Evolutionary conservation across 257 asterid genomes (phyloP), one percentile per base, ranked within the genome.

Genomic region (Eucommia ulmoides): DNA sequence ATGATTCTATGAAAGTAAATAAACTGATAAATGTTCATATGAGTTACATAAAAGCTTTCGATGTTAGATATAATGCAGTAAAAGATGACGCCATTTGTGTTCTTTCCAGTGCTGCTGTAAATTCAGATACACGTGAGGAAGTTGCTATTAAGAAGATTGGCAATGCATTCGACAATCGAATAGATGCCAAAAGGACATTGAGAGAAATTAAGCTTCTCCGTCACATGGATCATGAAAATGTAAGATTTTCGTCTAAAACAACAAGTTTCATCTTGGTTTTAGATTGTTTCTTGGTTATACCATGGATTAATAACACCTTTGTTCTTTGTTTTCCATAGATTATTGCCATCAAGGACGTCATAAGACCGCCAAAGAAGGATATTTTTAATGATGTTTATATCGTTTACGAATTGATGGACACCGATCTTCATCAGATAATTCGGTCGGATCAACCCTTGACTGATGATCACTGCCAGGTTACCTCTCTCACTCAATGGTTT

Each of bases 371-470:
- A 8, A 68, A 54, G 55, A 73, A 58, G 73, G 88, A 82, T 45
- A 57, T 69, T 52, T 85, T 85, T 63, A 75, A 77, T 49, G 96
- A 85, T 66, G 96, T 82, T 23, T 85, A 82, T 69, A 74, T 82
- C 50, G 83, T 85, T 38, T 85, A 73, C 64, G 96, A 82, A 52
- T 55, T 85, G 70, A 71, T 85, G 93, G 93, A 85, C 59, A 85
- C 93, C 0, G 93, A 82, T 58, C 75, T 85, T 72, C 93, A 85
- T 64, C 96, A 85, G 73, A 82, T 85, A n/a, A 85, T 82, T 58
- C 85, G 92, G 25, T 82, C 96, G 16, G 76, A 77, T 62, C 94
- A 82, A 62, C 73, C 69, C 20, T 60, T 85, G 49, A 85, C 77
- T 0, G 81, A 82, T 55, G 95, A 82, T 59, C 96, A 85, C 59